Conservation (phyloP, 2,329 filamentous ascomycete genomes). For the Atkinsonella hypoxylon region DNA sequence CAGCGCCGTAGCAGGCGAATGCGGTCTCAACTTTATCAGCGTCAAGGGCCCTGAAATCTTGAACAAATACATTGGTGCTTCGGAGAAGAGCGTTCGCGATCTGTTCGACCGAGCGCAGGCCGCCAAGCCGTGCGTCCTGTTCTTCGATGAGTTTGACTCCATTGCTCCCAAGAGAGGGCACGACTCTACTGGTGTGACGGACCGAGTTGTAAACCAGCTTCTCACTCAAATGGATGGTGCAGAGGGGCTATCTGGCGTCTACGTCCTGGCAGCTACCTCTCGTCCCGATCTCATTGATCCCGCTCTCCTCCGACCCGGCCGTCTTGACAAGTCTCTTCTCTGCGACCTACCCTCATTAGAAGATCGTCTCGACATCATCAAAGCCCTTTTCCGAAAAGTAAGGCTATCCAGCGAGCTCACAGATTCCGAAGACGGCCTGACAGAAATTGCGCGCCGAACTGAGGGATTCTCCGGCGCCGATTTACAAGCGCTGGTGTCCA, state of each 20-base stretch:
- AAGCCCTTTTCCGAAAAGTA: constrained; percentile 71
- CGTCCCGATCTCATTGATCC: constrained; percentile 93
- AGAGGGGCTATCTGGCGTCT: constrained; percentile 87
- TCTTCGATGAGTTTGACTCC: constrained; percentile 98
- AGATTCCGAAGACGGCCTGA: constrained; percentile 41
- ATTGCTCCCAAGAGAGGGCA: constrained; percentile 96
- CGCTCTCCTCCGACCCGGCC: constrained; percentile 78
- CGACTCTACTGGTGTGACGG: constrained; percentile 95
- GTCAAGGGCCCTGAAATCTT: constrained; percentile 97
- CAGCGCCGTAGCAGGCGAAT: constrained; percentile 94
- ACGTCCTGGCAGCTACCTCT: constrained; percentile 88
- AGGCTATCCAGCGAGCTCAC: constrained; percentile 57
- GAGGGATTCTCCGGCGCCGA: constrained; percentile 92
- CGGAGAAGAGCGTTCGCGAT: constrained; percentile 90
- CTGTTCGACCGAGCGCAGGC: constrained; percentile 87
- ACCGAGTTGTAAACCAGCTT: constrained; percentile 95
- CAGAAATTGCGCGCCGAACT: constrained; percentile 67
- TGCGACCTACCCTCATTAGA: constrained; percentile 76
- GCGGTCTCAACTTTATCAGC: constrained; percentile 94
- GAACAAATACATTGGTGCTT: constrained; percentile 98
- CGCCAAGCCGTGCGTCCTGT: constrained; percentile 84
- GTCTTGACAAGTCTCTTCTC: constrained; percentile 83
- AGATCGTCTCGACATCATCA: constrained; percentile 81
- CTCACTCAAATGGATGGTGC: constrained; percentile 98
- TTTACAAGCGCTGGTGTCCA: constrained; percentile 87